Conservation (phyloP, 202 grass and related monocot species). For the Tripidium arundinaceum region DNA sequence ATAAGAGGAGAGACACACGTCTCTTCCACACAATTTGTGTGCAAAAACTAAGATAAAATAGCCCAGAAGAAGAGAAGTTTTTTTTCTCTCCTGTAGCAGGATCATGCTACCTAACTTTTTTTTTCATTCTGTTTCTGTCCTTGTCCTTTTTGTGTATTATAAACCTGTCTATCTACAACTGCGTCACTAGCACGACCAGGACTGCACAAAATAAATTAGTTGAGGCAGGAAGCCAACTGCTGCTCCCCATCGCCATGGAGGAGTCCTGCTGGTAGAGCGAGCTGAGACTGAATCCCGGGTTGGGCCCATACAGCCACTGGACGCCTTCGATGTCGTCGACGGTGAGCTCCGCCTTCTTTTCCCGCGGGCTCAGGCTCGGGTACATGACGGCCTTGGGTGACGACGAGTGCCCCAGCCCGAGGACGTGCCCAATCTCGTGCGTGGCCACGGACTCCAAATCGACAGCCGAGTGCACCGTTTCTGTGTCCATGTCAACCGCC, state of each 20-base stretch:
- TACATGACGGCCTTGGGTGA: conserved; percentile 81
- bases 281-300: conserved; percentile 61
- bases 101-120: background rate
- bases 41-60: background rate
- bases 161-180: conserved; percentile 17
- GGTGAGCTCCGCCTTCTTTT: conserved; percentile 63
- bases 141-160: background rate
- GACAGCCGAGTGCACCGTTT: conserved; percentile 22
- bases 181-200: conserved; percentile 20
- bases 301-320: conserved; percentile 77
- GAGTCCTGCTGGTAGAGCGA: conserved; percentile 31
- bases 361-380: conserved; percentile 63
- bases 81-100: background rate
- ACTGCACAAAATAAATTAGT: background rate
- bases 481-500: conserved; percentile 53
- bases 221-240: conserved; percentile 1
- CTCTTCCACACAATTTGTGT: background rate
- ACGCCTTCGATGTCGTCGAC: conserved; percentile 82
- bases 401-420: conserved; percentile 73
- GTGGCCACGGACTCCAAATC: conserved; percentile 90
- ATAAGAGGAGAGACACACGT: background rate
- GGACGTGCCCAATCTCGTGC: conserved; percentile 90
- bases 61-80: background rate
- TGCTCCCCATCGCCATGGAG: background rate
- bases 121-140: background rate